Evolutionary conservation across 257 asterid genomes (phyloP), one percentile per base, ranked within the genome.

Genomic region (Cruciata laevipes): DNA sequence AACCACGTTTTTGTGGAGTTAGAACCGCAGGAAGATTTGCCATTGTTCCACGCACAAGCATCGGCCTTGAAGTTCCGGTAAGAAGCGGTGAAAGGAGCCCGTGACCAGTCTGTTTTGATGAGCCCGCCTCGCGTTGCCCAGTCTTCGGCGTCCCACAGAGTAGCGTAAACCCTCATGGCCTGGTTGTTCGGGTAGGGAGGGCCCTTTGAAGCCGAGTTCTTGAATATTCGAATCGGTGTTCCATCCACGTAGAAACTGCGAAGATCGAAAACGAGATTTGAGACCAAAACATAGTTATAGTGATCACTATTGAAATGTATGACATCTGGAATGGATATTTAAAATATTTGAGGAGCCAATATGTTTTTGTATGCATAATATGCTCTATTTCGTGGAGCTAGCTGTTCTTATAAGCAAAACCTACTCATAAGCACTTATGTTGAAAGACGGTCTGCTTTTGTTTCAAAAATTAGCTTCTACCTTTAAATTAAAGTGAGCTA

Each of bases 61-160:
- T 57, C 8, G 30, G 83, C 78, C 61, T 65, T 67, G 72, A 55
- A 83, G 20, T 73, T 65, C 37, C 69, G 74, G 0, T 60, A 70
- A 0, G 78, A 61, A 35, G 78, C 83, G 3, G 60, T 58, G 24
- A 83, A 83, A 5, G 88, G 88, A 35, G 83, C 83, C 10, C 40
- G 59, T 7, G 70, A 71, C 85, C 86, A 81, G 13, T 83, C 81
- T 1, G 85, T 80, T 67, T 83, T 83, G 1, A 81, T 77, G 4
- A 47, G 69, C 6, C 88, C 88, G 11, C 86, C 85, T 72, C 72
- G 37, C 3, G 88, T 80, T 0, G 85, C 88, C 88, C 88, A 77
- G 25, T 72, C 81, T 47, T 77, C 81, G 14, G 77, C 81, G 23
- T 77, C 69, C 80, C 80, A 76, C 3, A 76, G 58, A 58, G 77